phyloP scores from a whole-genome alignment of 441 rosid species.

The Populus tomentosa region DNA sequence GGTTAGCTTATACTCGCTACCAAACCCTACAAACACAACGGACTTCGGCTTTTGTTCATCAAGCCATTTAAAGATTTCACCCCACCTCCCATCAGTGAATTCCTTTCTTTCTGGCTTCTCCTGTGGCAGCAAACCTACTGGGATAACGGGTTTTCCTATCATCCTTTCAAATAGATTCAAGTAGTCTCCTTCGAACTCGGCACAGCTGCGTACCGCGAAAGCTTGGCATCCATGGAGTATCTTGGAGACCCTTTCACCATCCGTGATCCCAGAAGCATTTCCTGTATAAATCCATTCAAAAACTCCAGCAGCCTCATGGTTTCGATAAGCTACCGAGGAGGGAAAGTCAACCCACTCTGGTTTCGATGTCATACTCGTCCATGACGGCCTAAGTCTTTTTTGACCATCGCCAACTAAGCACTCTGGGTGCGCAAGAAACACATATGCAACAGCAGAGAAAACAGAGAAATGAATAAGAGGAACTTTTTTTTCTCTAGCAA shows the following conservation, averaged over 20 bases:
- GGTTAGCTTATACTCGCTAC: slow-evolving; percentile 14
- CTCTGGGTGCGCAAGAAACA: background rate
- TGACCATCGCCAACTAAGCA: background rate
- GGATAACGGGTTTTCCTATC: slow-evolving; percentile 5
- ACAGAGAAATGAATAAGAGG: slow-evolving; percentile 3
- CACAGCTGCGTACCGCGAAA: slow-evolving; percentile 7
- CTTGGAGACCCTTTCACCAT: slow-evolving; percentile 2
- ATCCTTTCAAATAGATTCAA: background rate
- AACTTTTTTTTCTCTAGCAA: background rate
- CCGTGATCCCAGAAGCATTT: slow-evolving; percentile 19
- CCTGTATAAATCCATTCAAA: background rate
- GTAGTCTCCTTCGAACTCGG: slow-evolving; percentile 20
- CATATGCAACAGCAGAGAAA: background rate
- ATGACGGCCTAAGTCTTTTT: background rate
- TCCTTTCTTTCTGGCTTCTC: slow-evolving; percentile 1
- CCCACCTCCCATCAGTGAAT: background rate
- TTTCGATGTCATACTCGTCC: slow-evolving; percentile 1
- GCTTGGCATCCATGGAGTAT: background rate
- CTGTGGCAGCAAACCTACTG: background rate
- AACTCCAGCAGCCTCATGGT: slow-evolving; percentile 7
- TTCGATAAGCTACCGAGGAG: slow-evolving; percentile 7
- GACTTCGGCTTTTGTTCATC: slow-evolving; percentile 7
- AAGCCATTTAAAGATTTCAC: slow-evolving; percentile 12
- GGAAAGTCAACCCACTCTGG: slow-evolving; percentile 19
- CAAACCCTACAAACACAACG: slow-evolving; percentile 17